A percentile compares a stretch with the other conserved stretches of the same genome.
These are phyloP conservation scores for Aspergillus novofumigatus DNA, from an alignment of 2,329 filamentous ascomycete genomes.

Conservation along the genomic window DNA sequence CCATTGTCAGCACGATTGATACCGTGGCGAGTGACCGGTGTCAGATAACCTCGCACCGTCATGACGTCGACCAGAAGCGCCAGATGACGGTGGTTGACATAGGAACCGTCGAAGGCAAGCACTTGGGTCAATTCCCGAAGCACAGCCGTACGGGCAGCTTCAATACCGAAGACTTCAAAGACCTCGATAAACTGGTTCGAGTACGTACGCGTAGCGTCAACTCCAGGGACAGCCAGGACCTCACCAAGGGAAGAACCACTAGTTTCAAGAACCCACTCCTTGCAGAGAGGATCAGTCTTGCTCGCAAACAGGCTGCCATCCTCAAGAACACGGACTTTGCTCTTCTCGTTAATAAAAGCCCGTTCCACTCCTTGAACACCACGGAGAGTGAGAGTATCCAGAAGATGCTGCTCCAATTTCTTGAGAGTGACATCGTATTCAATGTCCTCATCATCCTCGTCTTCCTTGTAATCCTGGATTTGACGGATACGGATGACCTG, in stretches of 20 bases:
- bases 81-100: conserved; percentile 98
- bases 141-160: conserved; percentile 82
- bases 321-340: conserved; percentile 60
- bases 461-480: conserved; percentile 64
- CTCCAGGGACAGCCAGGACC: conserved; percentile 80
- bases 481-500: conserved; percentile 91
- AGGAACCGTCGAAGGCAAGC: conserved; percentile 96
- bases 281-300: conserved; percentile 70
- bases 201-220: conserved; percentile 80
- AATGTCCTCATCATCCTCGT: conserved; percentile 68
- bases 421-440: conserved; percentile 93
- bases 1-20: conserved; percentile 98
- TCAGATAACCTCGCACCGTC: conserved; percentile 90
- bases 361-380: conserved; percentile 85
- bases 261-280: conserved; percentile 95
- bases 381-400: conserved; percentile 86
- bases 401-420: conserved; percentile 82
- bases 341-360: conserved; percentile 86
- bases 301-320: conserved; percentile 71
- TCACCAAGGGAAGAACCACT: conserved; percentile 81
- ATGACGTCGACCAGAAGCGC: conserved; percentile 94
- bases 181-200: conserved; percentile 96
- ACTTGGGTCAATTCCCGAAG: conserved; percentile 87
- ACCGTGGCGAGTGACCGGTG: conserved; percentile 94
- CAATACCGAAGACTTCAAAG: conserved; percentile 92